Evolutionary conservation across 495 filamentous ascomycete species (phyloP), one percentile per base, ranked within the genome.

Genomic region (Neohortaea acidophila): DNA sequence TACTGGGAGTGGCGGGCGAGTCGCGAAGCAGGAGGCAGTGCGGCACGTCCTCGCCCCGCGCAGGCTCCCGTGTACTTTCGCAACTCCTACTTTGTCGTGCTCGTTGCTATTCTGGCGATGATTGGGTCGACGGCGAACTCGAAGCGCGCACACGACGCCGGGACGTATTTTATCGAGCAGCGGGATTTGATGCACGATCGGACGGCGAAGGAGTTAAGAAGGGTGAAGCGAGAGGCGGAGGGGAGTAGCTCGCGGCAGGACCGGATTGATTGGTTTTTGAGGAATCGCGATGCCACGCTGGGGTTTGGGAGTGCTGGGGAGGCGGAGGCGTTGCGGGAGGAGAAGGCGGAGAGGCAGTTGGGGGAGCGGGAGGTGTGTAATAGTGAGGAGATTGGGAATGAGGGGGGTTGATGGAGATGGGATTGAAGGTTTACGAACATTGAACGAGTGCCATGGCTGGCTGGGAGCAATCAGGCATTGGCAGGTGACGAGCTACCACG

Each of bases 231-330:
- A 31, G 59, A 67, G 27, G 61, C 67, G 33, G 60, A 54, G 27
- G 57, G 59, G 2, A 21, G 29, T 3, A 53, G 60, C 21, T 63
- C 67, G 41, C 63, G 58, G 26, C 68, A 81, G 31, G 73, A 72
- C 44, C 68, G 80, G 35, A 69, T 93, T 23, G 61, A 81, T 45
- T 67, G 55, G n/a, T 92, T 92, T 50, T 49, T 91, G 15, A 65
- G 70, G 49, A 68, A 76, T 25, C 67, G 81, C 41, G 76, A 87
- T 43, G 57, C 53, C 3, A 46, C 38, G n/a, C 33, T 42, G 32
- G 45, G 40, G 14, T 9, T 52, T 32, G 36, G 25, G 19, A 25
- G 22, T 26, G n/a, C n/a, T n/a, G n/a, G n/a, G n/a, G 41, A 49
- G 15, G 24, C 32, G 0, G 52, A 55, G 23, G 31, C 36, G 3